Base-by-base conservation (phyloP, 164 flowering plant species). In the Malania oleifera region DNA sequence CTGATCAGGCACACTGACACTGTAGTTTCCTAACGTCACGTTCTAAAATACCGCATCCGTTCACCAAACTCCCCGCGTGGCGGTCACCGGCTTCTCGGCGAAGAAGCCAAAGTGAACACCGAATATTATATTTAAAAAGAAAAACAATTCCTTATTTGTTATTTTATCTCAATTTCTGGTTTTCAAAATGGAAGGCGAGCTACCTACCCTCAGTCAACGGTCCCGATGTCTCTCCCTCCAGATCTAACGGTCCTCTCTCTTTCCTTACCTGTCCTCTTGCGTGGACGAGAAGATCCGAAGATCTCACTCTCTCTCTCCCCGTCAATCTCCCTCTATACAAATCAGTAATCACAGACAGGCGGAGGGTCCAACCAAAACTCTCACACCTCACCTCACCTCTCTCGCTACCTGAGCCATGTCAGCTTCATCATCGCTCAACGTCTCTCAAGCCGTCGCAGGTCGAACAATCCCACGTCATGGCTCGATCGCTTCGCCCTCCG, bases 161-260 rank as follows among this genome's bases (percentile, higher is more conserved):
- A n/a, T n/a, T n/a, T n/a, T n/a, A n/a, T n/a, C n/a, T n/a, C n/a
- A n/a, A n/a, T n/a, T n/a, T n/a, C n/a, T n/a, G n/a, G n/a, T n/a
- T n/a, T n/a, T n/a, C n/a, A 62, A 57, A 72, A 54, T 58, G 66
- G 23, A 59, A 62, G 73, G 77, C 62, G 54, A 65, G 62, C 70
- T 63, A 52, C 67, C 77, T 63, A 70, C 67, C 77, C 72, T 24
- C 48, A 54, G 53, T 65, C 60, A 67, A 74, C 65, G 83, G 78
- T 19, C 31, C 2, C 35, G 77, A 78, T 67, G 39, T 1, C 13
- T 52, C 39, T 19, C 34, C n/a, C 27, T n/a, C 14, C 25, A 14
- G 52, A 71, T 71, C 75, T 41, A 67, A 63, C 62, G 75, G 75
- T 59, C 71, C 38, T 39, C 52, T 18, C 52, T 28, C 52, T 58